Base-by-base conservation (phyloP, 345 rosid species). In the Linum usitatissimum region DNA sequence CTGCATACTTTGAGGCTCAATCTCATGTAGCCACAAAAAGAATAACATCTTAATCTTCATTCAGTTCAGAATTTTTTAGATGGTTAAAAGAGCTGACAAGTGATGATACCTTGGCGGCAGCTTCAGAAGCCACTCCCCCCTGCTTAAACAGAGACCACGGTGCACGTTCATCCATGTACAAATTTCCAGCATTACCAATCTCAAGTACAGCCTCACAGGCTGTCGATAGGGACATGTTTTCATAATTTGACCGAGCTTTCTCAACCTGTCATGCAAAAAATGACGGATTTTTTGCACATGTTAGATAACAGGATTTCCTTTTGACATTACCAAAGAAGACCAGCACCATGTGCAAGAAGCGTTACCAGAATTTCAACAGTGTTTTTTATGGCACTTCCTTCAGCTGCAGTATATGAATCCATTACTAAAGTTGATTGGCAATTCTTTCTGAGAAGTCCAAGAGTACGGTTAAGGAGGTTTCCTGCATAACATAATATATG, bases 71-170 rank as follows among this genome's bases (percentile, higher is more conserved):
- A 45, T 28, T 28, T 12, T 4, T 9, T 56, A 59, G 57, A 53
- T 18, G 30, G 5, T 1, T 3, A 48, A 48, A 14, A 53, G 54
- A 23, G 14, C 9, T 14, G 6, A 6, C 31, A 4, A 55, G 30
- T 34, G 38, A 28, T 18, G 34, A 63, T 51, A 92, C 98, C 98
- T 89, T 89, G 56, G 95, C 87, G 31, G 98, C 98, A 70, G 81
- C 82, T 75, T 83, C 93, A 42, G 88, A 76, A 77, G 89, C 85
- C 65, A 63, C 77, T 70, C 82, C 93, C 38, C 96, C 98, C 79
- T 89, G 70, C 86, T 92, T 92, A 70, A 89, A 92, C 53, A 76
- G 84, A 30, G 89, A 78, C 98, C 98, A 89, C 2, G 98, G 98
- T 17, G 89, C 86, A 56, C 71, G 79, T 60, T 85, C 90, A 71